A percentile compares a stretch with the other conserved stretches of the same genome.
These are phyloP conservation scores for Apiotrichum porosum DNA, from an alignment of 1,284 basidiomycete genomes.

Conservation along the genomic window DNA sequence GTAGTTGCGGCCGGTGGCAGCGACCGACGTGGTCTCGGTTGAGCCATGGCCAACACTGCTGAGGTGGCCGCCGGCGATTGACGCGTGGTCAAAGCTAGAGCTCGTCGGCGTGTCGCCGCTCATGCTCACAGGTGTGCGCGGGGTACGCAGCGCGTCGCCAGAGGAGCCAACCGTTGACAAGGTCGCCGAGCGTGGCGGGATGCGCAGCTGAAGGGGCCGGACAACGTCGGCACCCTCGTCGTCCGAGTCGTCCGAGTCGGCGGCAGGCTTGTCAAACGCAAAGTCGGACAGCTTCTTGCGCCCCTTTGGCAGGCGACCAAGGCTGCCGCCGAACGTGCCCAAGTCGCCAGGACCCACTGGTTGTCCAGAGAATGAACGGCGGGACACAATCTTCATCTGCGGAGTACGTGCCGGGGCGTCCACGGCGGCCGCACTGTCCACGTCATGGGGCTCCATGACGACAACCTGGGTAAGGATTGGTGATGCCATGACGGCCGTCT, in stretches of 20 bases:
- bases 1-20: too few species aligned
- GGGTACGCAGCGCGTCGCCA: too few species aligned
- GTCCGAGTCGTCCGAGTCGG: not conserved
- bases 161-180: too few species aligned
- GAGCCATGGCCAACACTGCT: too few species aligned
- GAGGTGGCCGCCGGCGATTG: too few species aligned
- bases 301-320: not conserved
- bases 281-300: not conserved
- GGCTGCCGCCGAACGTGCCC: not conserved
- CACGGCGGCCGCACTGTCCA: not conserved
- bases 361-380: not conserved
- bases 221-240: slow-evolving; percentile 1
- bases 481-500: not conserved
- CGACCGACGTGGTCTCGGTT: too few species aligned
- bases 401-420: not conserved
- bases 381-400: not conserved
- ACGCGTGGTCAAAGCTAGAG: not conserved
- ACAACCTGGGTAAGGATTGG: slow-evolving; percentile 1
- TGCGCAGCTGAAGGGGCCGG: not conserved
- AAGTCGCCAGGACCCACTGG: not conserved
- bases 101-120: not conserved
- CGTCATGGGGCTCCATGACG: slow-evolving; percentile 4
- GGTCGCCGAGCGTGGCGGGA: not conserved
- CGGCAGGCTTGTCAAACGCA: not conserved
- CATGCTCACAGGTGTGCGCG: not conserved